Percentiles rank a stretch among this genome's conserved stretches.
These are phyloP conservation scores for Trichosporon sp. DNA, from an alignment of 1,284 basidiomycete species.

Conservation along the genomic window DNA sequence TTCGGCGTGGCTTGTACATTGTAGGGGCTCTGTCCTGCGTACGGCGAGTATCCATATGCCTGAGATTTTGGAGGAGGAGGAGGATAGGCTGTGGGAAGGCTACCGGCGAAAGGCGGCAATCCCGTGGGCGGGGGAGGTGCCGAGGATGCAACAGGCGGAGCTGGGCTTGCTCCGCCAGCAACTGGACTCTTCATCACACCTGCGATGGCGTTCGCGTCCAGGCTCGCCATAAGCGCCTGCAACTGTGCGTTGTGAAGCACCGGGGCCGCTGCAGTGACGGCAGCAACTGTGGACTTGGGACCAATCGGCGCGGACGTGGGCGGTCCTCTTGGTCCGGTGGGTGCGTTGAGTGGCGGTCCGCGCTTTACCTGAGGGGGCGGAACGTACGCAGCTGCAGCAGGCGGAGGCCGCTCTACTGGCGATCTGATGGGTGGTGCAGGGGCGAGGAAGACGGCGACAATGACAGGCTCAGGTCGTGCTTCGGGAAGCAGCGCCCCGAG, in stretches of 20 bases:
- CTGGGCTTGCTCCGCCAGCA: background rate
- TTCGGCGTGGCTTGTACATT: background rate
- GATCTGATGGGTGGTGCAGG: constrained; percentile 54
- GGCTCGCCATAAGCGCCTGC: constrained; percentile 37
- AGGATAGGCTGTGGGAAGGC: background rate
- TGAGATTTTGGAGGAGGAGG: background rate
- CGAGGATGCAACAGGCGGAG: background rate
- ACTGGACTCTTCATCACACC: background rate
- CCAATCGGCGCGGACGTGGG: background rate
- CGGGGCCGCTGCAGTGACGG: background rate
- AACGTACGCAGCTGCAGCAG: background rate
- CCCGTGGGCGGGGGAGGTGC: background rate
- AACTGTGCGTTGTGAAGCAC: constrained; percentile 39
- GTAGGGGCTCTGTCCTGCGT: background rate
- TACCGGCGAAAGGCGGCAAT: background rate
- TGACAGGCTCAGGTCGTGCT: constrained; percentile 57
- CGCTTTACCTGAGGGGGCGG: background rate
- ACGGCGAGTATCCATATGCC: background rate
- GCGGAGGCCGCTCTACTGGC: background rate
- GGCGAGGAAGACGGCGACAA: constrained; percentile 77
- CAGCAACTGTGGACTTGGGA: background rate
- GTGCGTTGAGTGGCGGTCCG: constrained; percentile 51
- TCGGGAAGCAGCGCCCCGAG: constrained; percentile 52
- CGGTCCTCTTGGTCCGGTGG: constrained; percentile 19
- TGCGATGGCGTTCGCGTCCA: constrained; percentile 30